A percentile compares a stretch with the other conserved stretches of the same genome.
Evolutionary conservation across 2,329 filamentous ascomycete species (phyloP).

Genomic region (Juglanconis juglandina): DNA sequence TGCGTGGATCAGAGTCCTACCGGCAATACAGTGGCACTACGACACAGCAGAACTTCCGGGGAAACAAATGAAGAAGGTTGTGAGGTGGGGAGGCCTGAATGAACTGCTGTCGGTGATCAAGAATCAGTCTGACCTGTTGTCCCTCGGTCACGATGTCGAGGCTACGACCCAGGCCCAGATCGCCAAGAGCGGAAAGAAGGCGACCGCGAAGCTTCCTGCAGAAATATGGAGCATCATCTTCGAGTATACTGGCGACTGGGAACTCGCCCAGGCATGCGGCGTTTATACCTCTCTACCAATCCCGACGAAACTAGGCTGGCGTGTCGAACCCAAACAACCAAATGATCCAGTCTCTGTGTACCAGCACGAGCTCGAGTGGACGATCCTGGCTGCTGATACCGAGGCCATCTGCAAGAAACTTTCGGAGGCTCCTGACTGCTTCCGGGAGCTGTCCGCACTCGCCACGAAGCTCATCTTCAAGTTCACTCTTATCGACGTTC

Average conservation of each 20-base stretch:
- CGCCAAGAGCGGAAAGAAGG: constrained; percentile 29
- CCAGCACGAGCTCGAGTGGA: constrained; percentile 79
- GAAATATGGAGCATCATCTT: constrained; percentile 90
- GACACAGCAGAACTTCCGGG: constrained; percentile 34
- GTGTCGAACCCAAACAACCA: constrained; percentile 52
- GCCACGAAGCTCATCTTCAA: constrained; percentile 88
- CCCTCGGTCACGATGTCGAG: constrained; percentile 69
- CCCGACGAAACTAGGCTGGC: constrained; percentile 64
- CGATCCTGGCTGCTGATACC: constrained; percentile 70
- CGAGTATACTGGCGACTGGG: constrained; percentile 84
- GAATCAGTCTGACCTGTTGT: constrained; percentile 72
- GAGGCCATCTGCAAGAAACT: constrained; percentile 71
- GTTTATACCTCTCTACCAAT: constrained; percentile 75
- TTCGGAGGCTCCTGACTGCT: constrained; percentile 65
- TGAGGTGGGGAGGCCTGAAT: constrained; percentile 63
- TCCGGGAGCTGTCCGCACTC: constrained; percentile 69
- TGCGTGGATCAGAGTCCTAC: constrained; percentile 80
- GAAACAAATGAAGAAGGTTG: constrained; percentile 44
- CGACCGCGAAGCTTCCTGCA: constrained; percentile 60
- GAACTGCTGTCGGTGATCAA: constrained; percentile 72
- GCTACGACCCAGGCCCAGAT: constrained; percentile 39
- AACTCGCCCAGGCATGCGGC: constrained; percentile 75
- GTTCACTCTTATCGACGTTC: constrained; percentile 76
- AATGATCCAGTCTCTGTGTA: constrained; percentile 67
- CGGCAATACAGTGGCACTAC: constrained; percentile 80